Conservation (phyloP, 148 eudicot species). For the Rhododendron vialii region DNA sequence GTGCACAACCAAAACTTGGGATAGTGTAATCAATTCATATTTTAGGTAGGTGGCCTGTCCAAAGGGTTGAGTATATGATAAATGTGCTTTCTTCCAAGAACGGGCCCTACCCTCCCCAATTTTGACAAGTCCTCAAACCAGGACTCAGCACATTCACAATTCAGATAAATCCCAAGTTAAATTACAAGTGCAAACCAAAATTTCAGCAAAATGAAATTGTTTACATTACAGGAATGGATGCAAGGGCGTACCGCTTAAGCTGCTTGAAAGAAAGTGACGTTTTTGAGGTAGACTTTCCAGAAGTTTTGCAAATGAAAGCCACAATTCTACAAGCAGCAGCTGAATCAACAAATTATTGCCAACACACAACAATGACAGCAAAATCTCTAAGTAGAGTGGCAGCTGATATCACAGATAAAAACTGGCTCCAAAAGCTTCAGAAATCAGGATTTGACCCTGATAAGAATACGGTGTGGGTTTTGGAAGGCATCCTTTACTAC, state of each 20-base stretch:
- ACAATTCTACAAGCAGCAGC: conserved; percentile 62
- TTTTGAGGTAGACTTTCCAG: conserved; percentile 83
- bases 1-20: background rate
- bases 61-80: background rate
- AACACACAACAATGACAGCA: conserved; percentile 43
- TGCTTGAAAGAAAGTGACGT: conserved; percentile 68
- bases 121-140: background rate
- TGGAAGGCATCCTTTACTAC: conserved; percentile 90
- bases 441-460: conserved; percentile 66
- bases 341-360: conserved; percentile 34
- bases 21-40: background rate
- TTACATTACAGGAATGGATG: conserved; percentile 79
- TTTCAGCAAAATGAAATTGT: background rate
- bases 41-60: background rate
- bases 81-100: background rate
- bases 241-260: conserved; percentile 74
- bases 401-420: conserved; percentile 56
- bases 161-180: background rate
- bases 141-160: background rate
- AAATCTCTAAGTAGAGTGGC: conserved; percentile 71
- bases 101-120: background rate
- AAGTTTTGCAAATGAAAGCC: conserved; percentile 77
- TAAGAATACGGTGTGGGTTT: conserved; percentile 77
- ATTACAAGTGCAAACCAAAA: conserved; percentile 1
- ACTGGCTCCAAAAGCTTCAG: conserved; percentile 78